Base-by-base conservation (phyloP, 371 early-diverging fungal genomes). In the Homolaphlyctis polyrhiza region DNA sequence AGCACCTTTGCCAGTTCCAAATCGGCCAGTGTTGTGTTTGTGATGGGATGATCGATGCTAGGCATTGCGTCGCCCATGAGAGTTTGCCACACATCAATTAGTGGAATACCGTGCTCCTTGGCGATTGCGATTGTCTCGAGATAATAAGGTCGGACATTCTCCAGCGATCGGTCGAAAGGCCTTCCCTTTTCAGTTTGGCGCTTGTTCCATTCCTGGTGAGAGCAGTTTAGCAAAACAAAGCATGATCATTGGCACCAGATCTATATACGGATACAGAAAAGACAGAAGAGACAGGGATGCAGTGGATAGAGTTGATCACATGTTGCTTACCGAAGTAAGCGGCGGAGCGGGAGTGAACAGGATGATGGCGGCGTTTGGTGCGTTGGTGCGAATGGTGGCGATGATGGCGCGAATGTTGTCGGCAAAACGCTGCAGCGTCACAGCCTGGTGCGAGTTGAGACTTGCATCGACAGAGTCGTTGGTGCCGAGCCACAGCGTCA, bases 401-500 rank as follows among this genome's bases (percentile, higher is more conserved):
- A 91, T 72, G 68, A 94, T 81, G 0, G 65, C 59, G 29, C 61
- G 68, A 5, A 91, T 52, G 61, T 93, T 92, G 1, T 60, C 32
- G 27, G 69, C 75, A 68, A 81, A 94, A 16, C 79, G 72, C 0
- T 71, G 74, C 27, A 93, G 48, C 0, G 89, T 80, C 0, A 93
- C 90, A 63, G 87, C 87, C 39, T 89, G 90, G 5, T 61, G 49
- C 0, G 77, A 66, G 29, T 70, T 70, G n/a, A 25, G 23, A n/a
- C 29, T 36, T 16, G 76, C 70, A 6, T 83, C 51, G 3, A 84
- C 78, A 0, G 91, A 86, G 67, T 95, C 95, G 71, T 95, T 95
- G 47, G 93, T 87, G 5, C 95, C 95, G 45, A 91, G 81, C 55
- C 91, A 87, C 16, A 95, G 78, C 25, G 86, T 87, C 58, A 90